These are phyloP conservation scores for Coemansia sp. DNA, from an alignment of 192 early-diverging fungal species.

Conservation along the genomic window DNA sequence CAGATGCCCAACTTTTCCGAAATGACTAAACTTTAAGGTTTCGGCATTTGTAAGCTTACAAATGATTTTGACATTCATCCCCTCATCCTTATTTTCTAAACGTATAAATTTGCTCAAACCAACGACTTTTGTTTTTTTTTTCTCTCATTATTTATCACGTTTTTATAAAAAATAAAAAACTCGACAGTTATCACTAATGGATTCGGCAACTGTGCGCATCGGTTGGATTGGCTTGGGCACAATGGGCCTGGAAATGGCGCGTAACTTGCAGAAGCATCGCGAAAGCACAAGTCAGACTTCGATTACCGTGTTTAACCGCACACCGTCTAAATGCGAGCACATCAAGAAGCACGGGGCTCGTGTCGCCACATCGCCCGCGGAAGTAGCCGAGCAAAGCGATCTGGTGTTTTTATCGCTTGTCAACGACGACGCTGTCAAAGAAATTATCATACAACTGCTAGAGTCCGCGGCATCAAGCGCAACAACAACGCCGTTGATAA, in stretches of 20 bases:
- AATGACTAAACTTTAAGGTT: conserved; percentile 29
- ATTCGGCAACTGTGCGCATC: conserved; percentile 16
- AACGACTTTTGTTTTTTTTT: no score
- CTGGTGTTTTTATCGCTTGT: conserved; percentile 63
- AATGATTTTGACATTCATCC: no score
- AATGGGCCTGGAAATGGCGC: conserved; percentile 64
- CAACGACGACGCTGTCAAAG: conserved; percentile 58
- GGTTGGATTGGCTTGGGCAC: conserved; percentile 66
- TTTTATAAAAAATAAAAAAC: no score
- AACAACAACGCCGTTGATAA: conserved; percentile 22
- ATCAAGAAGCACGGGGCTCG: conserved; percentile 45
- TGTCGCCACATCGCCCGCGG: conserved; percentile 30
- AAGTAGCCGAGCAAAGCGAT: conserved; percentile 44
- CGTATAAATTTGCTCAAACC: not conserved
- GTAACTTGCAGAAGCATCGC: conserved; percentile 57
- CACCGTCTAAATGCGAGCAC: conserved; percentile 39
- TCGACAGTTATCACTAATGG: no score
- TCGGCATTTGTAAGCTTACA: no score
- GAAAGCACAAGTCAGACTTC: conserved; percentile 27
- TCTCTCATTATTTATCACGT: no score
- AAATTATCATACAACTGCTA: conserved; percentile 48
- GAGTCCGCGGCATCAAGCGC: conserved; percentile 1
- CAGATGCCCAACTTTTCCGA: conserved; percentile 27
- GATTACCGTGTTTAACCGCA: conserved; percentile 65
- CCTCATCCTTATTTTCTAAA: not conserved